Percentiles rank a stretch among this genome's conserved stretches.
Evolutionary conservation across 495 filamentous ascomycete species (phyloP).

Genomic region (Penicillium antarcticum): DNA sequence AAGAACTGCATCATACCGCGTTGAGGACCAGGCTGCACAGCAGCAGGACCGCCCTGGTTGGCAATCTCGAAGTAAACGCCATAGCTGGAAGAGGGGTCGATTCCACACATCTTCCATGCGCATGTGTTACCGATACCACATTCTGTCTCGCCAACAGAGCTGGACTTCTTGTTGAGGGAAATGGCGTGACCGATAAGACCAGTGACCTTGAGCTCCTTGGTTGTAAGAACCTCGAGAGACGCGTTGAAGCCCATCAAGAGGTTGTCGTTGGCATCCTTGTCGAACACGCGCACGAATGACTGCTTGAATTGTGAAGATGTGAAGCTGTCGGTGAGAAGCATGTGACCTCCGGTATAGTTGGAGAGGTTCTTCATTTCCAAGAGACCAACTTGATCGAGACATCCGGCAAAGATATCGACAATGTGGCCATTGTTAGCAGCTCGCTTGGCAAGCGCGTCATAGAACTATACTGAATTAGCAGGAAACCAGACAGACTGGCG

Average conservation of each 20-base stretch:
- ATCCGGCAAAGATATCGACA: conserved; percentile 97
- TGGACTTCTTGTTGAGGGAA: conserved; percentile 96
- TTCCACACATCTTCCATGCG: conserved; percentile 99
- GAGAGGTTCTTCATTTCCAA: conserved; percentile 98
- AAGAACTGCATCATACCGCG: conserved; percentile 98
- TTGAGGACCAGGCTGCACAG: conserved; percentile 81
- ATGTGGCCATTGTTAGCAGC: conserved; percentile 96
- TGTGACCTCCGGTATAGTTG: conserved; percentile 95
- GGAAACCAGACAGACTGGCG: neutral
- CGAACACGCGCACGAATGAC: conserved; percentile 94
- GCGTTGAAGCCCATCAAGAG: conserved; percentile 99
- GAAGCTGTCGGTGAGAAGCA: conserved; percentile 98
- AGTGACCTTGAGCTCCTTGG: conserved; percentile 98
- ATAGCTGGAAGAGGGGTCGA: conserved; percentile 90
- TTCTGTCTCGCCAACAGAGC: conserved; percentile 95
- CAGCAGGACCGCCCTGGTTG: conserved; percentile 83
- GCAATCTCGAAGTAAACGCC: conserved; percentile 98
- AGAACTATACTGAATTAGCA: conserved; percentile 63
- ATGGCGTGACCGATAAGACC: conserved; percentile 96
- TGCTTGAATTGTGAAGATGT: conserved; percentile 99
- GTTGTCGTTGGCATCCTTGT: conserved; percentile 93
- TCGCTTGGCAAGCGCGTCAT: conserved; percentile 93
- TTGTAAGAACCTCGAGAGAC: conserved; percentile 92
- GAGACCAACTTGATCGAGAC: conserved; percentile 95
- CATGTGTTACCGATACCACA: conserved; percentile 98